Evolutionary conservation across 352 stramenopile genomes (phyloP).

Genomic region (Chrysophaeum taylorii): DNA sequence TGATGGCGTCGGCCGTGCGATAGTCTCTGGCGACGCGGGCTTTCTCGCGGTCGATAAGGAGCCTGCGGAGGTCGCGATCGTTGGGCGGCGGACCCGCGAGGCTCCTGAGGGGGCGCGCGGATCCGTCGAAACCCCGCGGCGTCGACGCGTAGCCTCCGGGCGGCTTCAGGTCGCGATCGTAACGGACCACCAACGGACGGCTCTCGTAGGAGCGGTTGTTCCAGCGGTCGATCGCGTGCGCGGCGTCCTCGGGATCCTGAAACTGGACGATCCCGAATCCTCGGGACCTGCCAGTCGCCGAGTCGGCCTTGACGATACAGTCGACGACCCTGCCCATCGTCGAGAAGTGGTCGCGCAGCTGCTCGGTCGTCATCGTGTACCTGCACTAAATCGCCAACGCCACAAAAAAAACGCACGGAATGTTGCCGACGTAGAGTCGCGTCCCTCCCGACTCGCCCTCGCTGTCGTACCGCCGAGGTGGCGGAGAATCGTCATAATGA

Average conservation of each 20-base stretch:
- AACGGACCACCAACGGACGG: background rate
- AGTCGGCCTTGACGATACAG: background rate
- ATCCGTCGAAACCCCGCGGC: no score
- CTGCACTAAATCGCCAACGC: no score
- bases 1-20: background rate
- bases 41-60: background rate
- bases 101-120: no score
- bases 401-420: no score
- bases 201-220: background rate
- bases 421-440: conserved; percentile 1
- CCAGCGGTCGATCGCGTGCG: background rate
- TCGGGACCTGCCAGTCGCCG: background rate
- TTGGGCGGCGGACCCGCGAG: no score
- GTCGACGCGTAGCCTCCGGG: no score
- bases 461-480: no score
- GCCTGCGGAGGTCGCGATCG: background rate
- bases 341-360: background rate
- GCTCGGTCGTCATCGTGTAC: background rate
- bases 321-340: background rate
- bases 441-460: no score
- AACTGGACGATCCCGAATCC: conserved; percentile 6
- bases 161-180: conserved; percentile 1
- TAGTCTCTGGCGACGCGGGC: background rate
- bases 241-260: background rate
- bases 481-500: no score